Evolutionary conservation across 2,329 filamentous ascomycete genomes (phyloP).

Genomic region (Truncatella angustata): DNA sequence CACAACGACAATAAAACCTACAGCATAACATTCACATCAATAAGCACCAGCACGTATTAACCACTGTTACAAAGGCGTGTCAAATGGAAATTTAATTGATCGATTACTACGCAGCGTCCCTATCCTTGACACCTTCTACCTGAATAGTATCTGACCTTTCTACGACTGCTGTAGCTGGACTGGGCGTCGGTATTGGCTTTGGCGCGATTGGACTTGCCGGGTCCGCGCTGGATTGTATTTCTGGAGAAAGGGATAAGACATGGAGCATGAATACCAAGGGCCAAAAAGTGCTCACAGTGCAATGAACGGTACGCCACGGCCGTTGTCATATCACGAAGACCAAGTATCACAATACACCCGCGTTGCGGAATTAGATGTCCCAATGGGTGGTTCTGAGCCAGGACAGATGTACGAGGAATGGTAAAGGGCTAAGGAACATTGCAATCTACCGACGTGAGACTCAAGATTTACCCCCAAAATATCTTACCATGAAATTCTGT

Average conservation of each 20-base stretch:
- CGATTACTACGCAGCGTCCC: background rate
- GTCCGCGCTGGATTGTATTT: slow-evolving; percentile 27
- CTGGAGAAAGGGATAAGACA: background rate
- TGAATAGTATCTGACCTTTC: background rate
- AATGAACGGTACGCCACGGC: background rate
- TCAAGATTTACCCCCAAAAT: too few relatives aligned
- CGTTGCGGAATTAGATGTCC: slow-evolving; percentile 1
- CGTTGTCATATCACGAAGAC: background rate
- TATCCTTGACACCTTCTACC: background rate
- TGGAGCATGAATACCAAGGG: background rate
- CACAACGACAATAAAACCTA: background rate
- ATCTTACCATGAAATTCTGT: too few relatives aligned
- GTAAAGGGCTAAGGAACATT: background rate
- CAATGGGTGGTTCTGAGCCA: background rate
- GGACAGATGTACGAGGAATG: background rate
- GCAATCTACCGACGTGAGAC: too few relatives aligned
- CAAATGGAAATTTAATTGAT: background rate
- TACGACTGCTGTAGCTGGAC: background rate
- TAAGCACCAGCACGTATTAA: background rate
- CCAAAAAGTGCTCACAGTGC: background rate
- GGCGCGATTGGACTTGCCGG: slow-evolving; percentile 18
- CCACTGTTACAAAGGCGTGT: background rate
- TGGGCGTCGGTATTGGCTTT: background rate
- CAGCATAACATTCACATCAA: background rate
- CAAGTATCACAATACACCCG: background rate